A percentile compares a stretch with the other conserved stretches of the same genome.
Evolutionary conservation across 768 basidiomycete genomes (phyloP).

Genomic region (Hericium rajendrae): DNA sequence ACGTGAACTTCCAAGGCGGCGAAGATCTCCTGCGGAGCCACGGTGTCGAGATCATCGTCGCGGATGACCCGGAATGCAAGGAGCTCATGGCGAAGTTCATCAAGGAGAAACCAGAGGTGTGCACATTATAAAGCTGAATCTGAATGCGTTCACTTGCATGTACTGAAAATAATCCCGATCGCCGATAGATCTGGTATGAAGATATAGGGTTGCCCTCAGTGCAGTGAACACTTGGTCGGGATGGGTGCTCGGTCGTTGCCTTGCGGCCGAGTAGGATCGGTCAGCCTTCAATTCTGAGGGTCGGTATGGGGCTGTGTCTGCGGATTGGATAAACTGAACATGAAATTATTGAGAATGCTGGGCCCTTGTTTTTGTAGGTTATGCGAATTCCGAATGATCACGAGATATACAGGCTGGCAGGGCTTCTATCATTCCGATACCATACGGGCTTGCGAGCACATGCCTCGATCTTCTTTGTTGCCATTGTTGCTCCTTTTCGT

Average conservation of each 20-base stretch:
- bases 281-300: no score
- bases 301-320: no score
- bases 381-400: no score
- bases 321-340: no score
- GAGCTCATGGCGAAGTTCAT: conserved; percentile 50
- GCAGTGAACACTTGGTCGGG: background rate
- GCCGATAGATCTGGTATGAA: conserved; percentile 43
- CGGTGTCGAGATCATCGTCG: conserved; percentile 37
- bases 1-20: conserved; percentile 40
- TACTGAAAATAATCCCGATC: conserved; percentile 5
- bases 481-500: no score
- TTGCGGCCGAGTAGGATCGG: no score
- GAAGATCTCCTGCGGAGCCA: conserved; percentile 42
- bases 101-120: conserved; percentile 41
- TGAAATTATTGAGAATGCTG: no score
- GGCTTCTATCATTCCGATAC: no score
- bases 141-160: background rate
- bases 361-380: no score
- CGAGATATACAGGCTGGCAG: no score
- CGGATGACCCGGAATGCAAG: conserved; percentile 41
- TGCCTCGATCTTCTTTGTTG: no score
- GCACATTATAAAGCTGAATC: conserved; percentile 2
- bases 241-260: background rate
- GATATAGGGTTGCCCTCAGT: conserved; percentile 42
- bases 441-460: no score